Percentiles rank a stretch among this genome's conserved stretches.
These are phyloP conservation scores for Jacaranda mimosifolia DNA, from an alignment of 257 asterid species.

Conservation along the genomic window DNA sequence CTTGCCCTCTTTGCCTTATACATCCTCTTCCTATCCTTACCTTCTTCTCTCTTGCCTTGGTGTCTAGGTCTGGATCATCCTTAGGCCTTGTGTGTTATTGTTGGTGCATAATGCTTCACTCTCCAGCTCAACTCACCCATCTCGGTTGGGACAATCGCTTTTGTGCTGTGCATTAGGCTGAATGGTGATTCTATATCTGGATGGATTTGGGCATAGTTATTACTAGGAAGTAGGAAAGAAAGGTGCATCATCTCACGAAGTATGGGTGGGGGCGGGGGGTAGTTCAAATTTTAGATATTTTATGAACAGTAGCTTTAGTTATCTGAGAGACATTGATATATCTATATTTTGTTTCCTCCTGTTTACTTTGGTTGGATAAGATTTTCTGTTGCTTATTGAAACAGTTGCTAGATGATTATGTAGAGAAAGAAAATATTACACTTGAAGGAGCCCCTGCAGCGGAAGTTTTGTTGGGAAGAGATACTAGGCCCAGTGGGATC, in stretches of 20 bases:
- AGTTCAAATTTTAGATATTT: neutral
- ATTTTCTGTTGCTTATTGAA: slow-evolving; percentile 33
- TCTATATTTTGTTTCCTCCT: neutral
- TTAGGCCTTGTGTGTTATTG: no score
- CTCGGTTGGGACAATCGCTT: no score
- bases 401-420: slow-evolving; percentile 79
- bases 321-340: neutral
- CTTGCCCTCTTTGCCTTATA: no score
- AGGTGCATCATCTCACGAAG: neutral
- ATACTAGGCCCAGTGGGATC: slow-evolving; percentile 92
- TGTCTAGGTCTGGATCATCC: no score
- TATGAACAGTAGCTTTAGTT: slow-evolving; percentile 6
- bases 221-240: slow-evolving; percentile 27
- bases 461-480: slow-evolving; percentile 81
- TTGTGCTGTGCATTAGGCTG: no score
- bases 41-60: no score
- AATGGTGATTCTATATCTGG: no score
- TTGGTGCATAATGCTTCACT: no score
- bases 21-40: no score
- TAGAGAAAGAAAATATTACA: slow-evolving; percentile 61
- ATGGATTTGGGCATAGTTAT: no score
- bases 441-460: slow-evolving; percentile 61
- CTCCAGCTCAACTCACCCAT: no score
- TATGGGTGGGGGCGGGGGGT: neutral
- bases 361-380: slow-evolving; percentile 23